Percentiles rank a stretch among this genome's conserved stretches.
phyloP scores from a whole-genome alignment of 2,329 filamentous ascomycete genomes.

The Paradendryphiella salina region DNA sequence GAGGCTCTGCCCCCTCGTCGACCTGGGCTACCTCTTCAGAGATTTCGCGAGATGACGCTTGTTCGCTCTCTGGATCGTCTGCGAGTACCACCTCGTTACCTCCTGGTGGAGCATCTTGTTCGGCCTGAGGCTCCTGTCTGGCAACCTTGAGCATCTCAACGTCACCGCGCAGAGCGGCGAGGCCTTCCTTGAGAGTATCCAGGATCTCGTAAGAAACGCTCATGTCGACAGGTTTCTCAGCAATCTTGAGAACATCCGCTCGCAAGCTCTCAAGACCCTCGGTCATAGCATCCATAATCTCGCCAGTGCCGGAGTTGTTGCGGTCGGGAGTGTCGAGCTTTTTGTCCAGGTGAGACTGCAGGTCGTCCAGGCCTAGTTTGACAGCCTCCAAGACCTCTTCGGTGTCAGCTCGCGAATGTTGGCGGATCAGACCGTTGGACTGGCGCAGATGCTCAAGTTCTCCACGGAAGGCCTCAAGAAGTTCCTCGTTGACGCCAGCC shows the following conservation, averaged over 20 bases:
- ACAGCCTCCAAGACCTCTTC: conserved; percentile 56
- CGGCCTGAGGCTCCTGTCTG: conserved; percentile 30
- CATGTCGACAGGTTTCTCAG: conserved; percentile 78
- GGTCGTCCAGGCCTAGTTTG: conserved; percentile 55
- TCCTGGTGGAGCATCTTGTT: conserved; percentile 48
- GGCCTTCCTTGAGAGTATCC: conserved; percentile 80
- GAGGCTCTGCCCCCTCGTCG: conserved; percentile 48
- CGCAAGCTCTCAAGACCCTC: conserved; percentile 76
- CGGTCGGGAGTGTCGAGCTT: conserved; percentile 60
- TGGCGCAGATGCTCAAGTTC: conserved; percentile 56
- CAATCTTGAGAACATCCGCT: conserved; percentile 72
- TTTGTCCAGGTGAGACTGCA: conserved; percentile 55
- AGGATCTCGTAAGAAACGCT: conserved; percentile 88
- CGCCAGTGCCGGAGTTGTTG: conserved; percentile 58
- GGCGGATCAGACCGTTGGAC: conserved; percentile 47
- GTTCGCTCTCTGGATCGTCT: conserved; percentile 49
- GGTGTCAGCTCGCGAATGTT: conserved; percentile 49
- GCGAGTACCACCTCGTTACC: conserved; percentile 57
- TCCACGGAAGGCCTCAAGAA: conserved; percentile 56
- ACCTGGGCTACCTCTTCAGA: conserved; percentile 47
- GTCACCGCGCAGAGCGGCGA: conserved; percentile 74
- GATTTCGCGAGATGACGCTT: conserved; percentile 49
- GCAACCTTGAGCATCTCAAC: conserved; percentile 74
- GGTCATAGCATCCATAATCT: conserved; percentile 64
- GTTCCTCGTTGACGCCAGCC: conserved; percentile 52